Evolutionary conservation across 1,284 basidiomycete species (phyloP), one percentile per base, ranked within the genome.

Genomic region (Pterulicium gracile): DNA sequence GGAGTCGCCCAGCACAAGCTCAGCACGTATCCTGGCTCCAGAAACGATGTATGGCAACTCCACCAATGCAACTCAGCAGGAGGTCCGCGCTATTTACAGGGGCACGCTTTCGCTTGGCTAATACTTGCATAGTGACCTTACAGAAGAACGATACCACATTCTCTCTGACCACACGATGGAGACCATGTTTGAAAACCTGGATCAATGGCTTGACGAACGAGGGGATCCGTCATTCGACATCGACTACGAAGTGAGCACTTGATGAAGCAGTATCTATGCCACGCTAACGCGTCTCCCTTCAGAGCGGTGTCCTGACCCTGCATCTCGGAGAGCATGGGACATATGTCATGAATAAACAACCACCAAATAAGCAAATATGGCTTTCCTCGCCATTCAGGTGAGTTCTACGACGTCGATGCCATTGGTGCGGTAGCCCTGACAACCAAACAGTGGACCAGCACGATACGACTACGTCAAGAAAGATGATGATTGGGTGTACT

Each of bases 311-410:
- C 23, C 67, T 98, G 49, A 98, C 91, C 2, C 76, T 98, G 44
- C 72, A 74, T 42, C 71, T 97, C 15, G 92, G 88, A 24, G 69
- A 76, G 4, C 71, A 86, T 51, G 94, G 94, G 15, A 98, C 90
- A n/a, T 98, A 97, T 67, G 95, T 98, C 35, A 88, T 98, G 68
- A 98, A 98, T 70, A 98, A 98, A 72, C 95, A 98, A 64, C 95
- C 95, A 5, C 95, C 96, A 3, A 98, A 98, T 61, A 92, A 93
- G 65, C 96, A 98, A 63, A 98, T 98, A 59, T 98, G 95, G 95
- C 72, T 98, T 24, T 94, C 90, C 10, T 95, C 91, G 24, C 95
- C 95, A 0, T 60, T 82, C 51, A 89, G 82, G 85, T 83, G 50
- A 24, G 67, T 55, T 34, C 34, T 49, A 23, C 34, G 18, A 27